phyloP scores from a whole-genome alignment of 768 basidiomycete species.

The Suillus subaureus region DNA sequence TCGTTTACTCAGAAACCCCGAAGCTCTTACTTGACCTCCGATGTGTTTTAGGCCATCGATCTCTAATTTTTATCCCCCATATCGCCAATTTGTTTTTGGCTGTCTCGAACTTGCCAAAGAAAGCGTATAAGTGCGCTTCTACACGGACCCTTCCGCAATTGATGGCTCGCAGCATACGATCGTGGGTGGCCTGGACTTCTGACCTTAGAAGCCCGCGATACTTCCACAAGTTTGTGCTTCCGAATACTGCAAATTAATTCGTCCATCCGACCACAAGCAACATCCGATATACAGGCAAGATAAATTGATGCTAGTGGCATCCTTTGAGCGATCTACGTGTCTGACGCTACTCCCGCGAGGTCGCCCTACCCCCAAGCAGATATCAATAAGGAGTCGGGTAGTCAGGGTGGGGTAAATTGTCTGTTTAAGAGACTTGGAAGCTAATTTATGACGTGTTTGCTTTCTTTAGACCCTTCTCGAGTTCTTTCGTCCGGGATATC shows the following conservation, averaged over 20 bases:
- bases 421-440: background rate
- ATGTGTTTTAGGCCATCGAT: constrained; percentile 4
- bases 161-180: background rate
- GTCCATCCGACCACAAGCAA: background rate
- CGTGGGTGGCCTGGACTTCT: constrained; percentile 4
- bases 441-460: background rate
- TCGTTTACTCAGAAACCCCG: constrained; percentile 5
- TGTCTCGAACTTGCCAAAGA: background rate
- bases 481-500: background rate
- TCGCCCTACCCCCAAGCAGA: constrained; percentile 5
- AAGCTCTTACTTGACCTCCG: background rate
- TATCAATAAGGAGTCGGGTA: background rate
- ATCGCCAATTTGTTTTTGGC: constrained; percentile 7
- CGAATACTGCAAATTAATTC: background rate
- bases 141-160: background rate
- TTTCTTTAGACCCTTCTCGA: background rate
- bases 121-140: background rate
- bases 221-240: constrained; percentile 5
- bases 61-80: constrained; percentile 6
- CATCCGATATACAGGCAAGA: background rate
- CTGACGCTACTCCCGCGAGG: background rate
- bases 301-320: background rate
- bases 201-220: constrained; percentile 3
- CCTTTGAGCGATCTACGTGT: background rate
- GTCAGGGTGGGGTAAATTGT: background rate